Conservation (phyloP, 305 asterid genomes). For the Rubia occidens region DNA sequence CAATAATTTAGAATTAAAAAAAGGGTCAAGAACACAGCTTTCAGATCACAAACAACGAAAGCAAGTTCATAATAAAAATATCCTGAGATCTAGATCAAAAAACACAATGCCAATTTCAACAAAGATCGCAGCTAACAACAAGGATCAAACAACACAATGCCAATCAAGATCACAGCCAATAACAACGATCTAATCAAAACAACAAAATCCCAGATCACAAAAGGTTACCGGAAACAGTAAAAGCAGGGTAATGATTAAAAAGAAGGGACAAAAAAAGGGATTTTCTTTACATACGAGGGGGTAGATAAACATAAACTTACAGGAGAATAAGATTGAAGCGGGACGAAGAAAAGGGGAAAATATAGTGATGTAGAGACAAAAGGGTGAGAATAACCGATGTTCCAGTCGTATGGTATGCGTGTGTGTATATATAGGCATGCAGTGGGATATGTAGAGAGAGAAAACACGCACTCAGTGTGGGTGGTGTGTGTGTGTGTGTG, state of each 20-base stretch:
- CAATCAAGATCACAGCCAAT: constrained; percentile 17
- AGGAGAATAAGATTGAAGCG: constrained; percentile 11
- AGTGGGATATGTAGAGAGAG: not conserved
- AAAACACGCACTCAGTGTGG: constrained; percentile 1
- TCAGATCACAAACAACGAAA: not conserved
- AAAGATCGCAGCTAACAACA: constrained; percentile 15
- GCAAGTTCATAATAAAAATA: not conserved
- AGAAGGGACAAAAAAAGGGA: too few species aligned
- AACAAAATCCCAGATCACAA: constrained; percentile 15
- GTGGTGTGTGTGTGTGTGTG: constrained; percentile 10
- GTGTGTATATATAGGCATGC: constrained; percentile 7
- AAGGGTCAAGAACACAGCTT: not conserved
- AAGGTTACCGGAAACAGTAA: not conserved
- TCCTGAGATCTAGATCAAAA: constrained; percentile 27
- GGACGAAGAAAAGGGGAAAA: not conserved
- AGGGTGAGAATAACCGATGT: constrained; percentile 8
- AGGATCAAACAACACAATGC: constrained; percentile 22
- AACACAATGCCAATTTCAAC: constrained; percentile 15
- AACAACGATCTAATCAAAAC: constrained; percentile 30
- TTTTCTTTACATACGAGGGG: not conserved
- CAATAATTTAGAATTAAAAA: not conserved
- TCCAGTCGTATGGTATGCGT: not conserved
- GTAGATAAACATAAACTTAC: constrained; percentile 19
- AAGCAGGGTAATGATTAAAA: not conserved
- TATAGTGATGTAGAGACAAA: constrained; percentile 16